These are phyloP conservation scores for Salix dunnii DNA, from an alignment of 345 rosid genomes.

Conservation along the genomic window DNA sequence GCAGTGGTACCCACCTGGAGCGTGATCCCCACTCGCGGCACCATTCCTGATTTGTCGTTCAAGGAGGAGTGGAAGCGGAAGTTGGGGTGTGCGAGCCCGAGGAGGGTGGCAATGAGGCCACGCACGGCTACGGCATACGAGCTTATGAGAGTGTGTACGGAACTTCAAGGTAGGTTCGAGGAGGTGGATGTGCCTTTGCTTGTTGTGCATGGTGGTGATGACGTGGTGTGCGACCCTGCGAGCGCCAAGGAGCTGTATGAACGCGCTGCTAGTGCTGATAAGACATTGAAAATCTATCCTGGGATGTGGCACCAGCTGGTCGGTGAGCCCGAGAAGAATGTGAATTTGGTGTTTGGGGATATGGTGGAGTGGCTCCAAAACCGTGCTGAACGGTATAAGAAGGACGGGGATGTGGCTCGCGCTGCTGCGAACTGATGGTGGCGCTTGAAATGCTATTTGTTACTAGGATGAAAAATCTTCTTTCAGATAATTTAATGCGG, in stretches of 20 bases:
- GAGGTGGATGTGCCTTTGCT: conserved; percentile 75
- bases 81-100: conserved; percentile 64
- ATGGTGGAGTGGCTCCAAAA: conserved; percentile 61
- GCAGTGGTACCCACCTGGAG: conserved; percentile 80
- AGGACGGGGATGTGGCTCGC: not conserved
- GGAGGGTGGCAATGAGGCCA: conserved; percentile 52
- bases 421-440: not conserved
- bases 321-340: conserved; percentile 74
- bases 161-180: conserved; percentile 72
- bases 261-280: conserved; percentile 66
- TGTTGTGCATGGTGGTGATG: conserved; percentile 76
- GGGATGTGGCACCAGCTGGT: conserved; percentile 90
- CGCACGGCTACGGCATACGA: conserved; percentile 88
- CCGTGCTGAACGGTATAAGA: conserved; percentile 29
- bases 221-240: conserved; percentile 70
- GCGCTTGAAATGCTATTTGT: not conserved
- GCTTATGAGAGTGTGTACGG: conserved; percentile 64
- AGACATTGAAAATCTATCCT: conserved; percentile 63
- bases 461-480: not conserved
- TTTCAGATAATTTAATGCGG: not conserved
- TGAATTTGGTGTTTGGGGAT: conserved; percentile 69
- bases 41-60: conserved; percentile 60
- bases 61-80: conserved; percentile 80
- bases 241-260: conserved; percentile 64
- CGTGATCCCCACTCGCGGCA: conserved; percentile 82